These are phyloP conservation scores for Cucurbita argyrosperma DNA, from an alignment of 306 rosid genomes.

Conservation along the genomic window DNA sequence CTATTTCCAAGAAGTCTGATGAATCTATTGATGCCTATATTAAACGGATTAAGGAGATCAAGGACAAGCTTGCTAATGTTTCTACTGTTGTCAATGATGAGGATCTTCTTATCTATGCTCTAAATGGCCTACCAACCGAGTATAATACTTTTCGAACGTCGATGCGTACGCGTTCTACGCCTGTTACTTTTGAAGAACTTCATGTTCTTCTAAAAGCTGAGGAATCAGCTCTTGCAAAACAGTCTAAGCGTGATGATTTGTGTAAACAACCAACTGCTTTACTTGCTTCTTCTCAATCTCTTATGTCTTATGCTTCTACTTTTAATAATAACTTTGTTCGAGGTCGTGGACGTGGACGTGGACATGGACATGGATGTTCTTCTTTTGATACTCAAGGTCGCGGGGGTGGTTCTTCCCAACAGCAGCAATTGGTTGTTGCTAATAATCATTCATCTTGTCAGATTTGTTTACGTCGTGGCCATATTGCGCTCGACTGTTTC, in stretches of 20 bases:
- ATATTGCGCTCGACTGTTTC: background rate
- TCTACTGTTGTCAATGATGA: background rate
- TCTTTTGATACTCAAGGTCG: background rate
- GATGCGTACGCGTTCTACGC: background rate
- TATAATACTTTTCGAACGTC: background rate
- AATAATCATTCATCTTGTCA: background rate
- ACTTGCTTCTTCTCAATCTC: background rate
- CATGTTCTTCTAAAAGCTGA: background rate
- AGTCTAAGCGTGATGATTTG: background rate
- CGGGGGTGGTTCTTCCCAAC: background rate
- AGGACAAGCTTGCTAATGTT: background rate
- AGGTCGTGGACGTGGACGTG: background rate
- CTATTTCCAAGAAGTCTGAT: background rate
- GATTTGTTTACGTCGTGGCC: background rate
- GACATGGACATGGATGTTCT: background rate
- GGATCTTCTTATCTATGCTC: constrained; percentile 1
- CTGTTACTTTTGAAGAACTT: background rate
- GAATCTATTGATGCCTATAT: background rate
- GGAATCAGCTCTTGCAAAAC: background rate
- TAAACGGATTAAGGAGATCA: background rate
- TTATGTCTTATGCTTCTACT: background rate
- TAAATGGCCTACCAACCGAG: background rate
- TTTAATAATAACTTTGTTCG: background rate
- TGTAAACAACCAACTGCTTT: background rate
- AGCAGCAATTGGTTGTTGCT: background rate